Evolutionary conservation across 2,329 filamentous ascomycete genomes (phyloP).

Genomic region (Corynespora cassiicola): DNA sequence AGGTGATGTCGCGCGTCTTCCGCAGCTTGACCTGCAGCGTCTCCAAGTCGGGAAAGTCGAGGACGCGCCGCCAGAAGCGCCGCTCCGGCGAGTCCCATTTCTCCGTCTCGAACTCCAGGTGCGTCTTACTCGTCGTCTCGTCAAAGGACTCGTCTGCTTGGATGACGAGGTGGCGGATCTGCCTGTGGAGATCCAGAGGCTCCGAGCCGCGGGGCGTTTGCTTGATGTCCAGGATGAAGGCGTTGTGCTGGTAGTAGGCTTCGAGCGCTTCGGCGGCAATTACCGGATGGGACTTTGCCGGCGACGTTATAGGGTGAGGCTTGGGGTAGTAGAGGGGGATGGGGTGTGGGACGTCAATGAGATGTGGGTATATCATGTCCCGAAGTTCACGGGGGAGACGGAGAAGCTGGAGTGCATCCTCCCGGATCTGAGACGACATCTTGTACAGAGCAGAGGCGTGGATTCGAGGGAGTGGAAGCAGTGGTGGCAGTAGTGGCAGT

Average conservation of each 20-base stretch:
- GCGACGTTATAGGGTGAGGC: conserved; percentile 2
- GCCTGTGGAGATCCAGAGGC: neutral
- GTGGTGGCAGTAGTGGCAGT: too few species aligned
- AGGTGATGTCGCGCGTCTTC: conserved; percentile 5
- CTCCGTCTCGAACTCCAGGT: neutral
- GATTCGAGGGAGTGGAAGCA: too few species aligned
- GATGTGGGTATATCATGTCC: conserved; percentile 21
- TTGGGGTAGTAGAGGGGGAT: conserved; percentile 5
- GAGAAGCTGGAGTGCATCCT: too few species aligned
- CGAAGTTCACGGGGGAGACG: conserved; percentile 24
- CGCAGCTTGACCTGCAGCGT: conserved; percentile 15
- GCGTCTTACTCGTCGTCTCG: neutral
- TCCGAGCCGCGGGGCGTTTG: too few species aligned
- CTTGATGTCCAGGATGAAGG: conserved; percentile 11
- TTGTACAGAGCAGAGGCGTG: too few species aligned
- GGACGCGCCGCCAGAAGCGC: conserved; percentile 11
- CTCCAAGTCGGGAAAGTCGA: conserved; percentile 14
- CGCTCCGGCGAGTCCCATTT: neutral
- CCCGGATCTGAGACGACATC: too few species aligned
- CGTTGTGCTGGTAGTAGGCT: conserved; percentile 16
- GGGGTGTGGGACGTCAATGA: conserved; percentile 6
- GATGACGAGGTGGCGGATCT: conserved; percentile 18
- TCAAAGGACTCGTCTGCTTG: conserved; percentile 8
- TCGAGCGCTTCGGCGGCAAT: conserved; percentile 16
- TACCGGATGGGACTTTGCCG: conserved; percentile 1